Conservation (phyloP, 768 basidiomycete species). For the Podaxis sp. region DNA sequence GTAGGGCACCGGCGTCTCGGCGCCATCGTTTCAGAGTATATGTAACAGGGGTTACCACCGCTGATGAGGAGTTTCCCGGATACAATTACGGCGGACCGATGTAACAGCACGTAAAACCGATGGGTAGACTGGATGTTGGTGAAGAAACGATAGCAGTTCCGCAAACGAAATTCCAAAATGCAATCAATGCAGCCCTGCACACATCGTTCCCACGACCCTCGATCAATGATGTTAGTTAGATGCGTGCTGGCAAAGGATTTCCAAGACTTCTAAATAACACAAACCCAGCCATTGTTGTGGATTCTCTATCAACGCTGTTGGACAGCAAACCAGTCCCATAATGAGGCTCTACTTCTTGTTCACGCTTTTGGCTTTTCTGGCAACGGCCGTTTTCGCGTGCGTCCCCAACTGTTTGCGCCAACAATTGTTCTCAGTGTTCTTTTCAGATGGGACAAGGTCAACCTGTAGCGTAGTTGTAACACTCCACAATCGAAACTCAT, state of each 20-base stretch:
- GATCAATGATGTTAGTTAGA: slow-evolving; percentile 7
- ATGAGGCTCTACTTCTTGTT: slow-evolving; percentile 56
- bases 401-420: slow-evolving; percentile 26
- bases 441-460: slow-evolving; percentile 73
- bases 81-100: too few relatives aligned
- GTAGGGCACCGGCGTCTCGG: slow-evolving; percentile 66
- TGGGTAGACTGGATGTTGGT: not conserved
- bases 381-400: slow-evolving; percentile 58
- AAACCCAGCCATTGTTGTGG: not conserved
- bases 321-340: not conserved
- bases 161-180: not conserved
- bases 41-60: not conserved
- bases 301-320: not conserved
- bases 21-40: slow-evolving; percentile 42
- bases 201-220: slow-evolving; percentile 9
- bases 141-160: not conserved
- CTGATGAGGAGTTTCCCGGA: too few relatives aligned
- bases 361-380: slow-evolving; percentile 50
- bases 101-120: not conserved
- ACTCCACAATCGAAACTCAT: slow-evolving; percentile 3
- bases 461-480: slow-evolving; percentile 12
- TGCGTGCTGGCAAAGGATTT: not conserved
- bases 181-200: not conserved
- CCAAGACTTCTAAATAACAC: not conserved
- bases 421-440: slow-evolving; percentile 12